Conservation (phyloP, 108 stramenopile species). For the Cyclostephanos tholiformis region DNA sequence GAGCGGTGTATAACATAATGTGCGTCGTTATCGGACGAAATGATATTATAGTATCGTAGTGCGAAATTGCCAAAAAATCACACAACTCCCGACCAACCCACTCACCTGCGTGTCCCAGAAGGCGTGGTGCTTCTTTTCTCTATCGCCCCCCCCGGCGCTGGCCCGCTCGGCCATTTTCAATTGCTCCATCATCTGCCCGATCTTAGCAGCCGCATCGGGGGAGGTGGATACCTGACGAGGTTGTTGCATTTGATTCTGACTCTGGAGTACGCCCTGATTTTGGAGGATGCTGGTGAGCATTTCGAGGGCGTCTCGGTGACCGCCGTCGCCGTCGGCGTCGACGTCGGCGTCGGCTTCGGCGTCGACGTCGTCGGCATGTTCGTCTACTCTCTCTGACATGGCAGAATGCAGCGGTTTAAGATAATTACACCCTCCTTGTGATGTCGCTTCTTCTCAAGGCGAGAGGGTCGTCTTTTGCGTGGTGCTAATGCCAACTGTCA, state of each 20-base stretch:
- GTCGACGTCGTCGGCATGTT: slow-evolving; percentile 11
- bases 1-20: neutral
- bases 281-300: slow-evolving; percentile 33
- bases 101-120: slow-evolving; percentile 99
- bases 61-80: no score
- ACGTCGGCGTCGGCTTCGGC: slow-evolving; percentile 11
- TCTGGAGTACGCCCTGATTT: slow-evolving; percentile 16
- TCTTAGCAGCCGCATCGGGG: slow-evolving; percentile 9
- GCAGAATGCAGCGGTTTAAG: neutral
- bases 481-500: neutral
- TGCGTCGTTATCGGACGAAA: no score
- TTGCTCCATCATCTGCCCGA: slow-evolving; percentile 20
- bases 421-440: neutral
- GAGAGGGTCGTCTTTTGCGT: no score
- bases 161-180: slow-evolving; percentile 17
- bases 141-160: slow-evolving; percentile 11
- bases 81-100: neutral
- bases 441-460: no score
- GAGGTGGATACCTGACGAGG: neutral
- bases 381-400: slow-evolving; percentile 17
- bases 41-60: no score
- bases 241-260: slow-evolving; percentile 11
- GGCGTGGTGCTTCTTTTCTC: slow-evolving; percentile 64
- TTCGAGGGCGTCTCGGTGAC: slow-evolving; percentile 36
- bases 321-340: slow-evolving; percentile 4